phyloP scores from a whole-genome alignment of 495 filamentous ascomycete genomes.

The Trypethelium eluteriae region DNA sequence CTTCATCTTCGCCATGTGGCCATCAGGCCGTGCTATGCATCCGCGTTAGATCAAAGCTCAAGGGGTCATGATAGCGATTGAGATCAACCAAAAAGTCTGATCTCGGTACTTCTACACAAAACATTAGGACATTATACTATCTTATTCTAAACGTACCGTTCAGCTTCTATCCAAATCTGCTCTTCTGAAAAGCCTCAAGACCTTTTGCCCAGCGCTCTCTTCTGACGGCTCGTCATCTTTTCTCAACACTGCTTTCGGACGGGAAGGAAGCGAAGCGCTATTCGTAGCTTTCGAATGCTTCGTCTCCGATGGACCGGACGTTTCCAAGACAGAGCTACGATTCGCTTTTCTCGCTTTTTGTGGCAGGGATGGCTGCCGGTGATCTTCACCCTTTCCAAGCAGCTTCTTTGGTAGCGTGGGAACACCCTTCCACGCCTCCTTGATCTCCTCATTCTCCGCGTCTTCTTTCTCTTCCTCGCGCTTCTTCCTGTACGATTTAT shows the following conservation, averaged over 20 bases:
- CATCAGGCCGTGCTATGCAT: no score
- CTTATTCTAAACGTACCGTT: neutral
- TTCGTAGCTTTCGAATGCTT: neutral
- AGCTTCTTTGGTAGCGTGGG: constrained; percentile 7
- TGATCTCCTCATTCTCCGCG: constrained; percentile 10
- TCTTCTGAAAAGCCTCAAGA: constrained; percentile 1
- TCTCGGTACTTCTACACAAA: neutral
- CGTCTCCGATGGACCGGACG: neutral
- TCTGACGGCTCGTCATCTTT: neutral
- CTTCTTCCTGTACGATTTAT: constrained; percentile 4
- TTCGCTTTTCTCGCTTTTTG: constrained; percentile 4
- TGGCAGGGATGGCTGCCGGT: constrained; percentile 4
- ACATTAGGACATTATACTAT: neutral
- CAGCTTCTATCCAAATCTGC: constrained; percentile 8
- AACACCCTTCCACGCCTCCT: constrained; percentile 8
- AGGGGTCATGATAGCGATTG: no score
- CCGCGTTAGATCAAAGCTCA: no score
- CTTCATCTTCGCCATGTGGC: no score
- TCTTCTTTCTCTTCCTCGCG: constrained; percentile 7
- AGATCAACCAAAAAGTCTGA: no score
- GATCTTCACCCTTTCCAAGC: constrained; percentile 9
- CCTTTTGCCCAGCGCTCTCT: neutral
- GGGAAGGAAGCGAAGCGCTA: neutral
- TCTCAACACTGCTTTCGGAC: neutral
- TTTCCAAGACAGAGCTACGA: neutral